These are phyloP conservation scores for Theobroma grandiflorum DNA, from an alignment of 441 rosid genomes.

Conservation along the genomic window DNA sequence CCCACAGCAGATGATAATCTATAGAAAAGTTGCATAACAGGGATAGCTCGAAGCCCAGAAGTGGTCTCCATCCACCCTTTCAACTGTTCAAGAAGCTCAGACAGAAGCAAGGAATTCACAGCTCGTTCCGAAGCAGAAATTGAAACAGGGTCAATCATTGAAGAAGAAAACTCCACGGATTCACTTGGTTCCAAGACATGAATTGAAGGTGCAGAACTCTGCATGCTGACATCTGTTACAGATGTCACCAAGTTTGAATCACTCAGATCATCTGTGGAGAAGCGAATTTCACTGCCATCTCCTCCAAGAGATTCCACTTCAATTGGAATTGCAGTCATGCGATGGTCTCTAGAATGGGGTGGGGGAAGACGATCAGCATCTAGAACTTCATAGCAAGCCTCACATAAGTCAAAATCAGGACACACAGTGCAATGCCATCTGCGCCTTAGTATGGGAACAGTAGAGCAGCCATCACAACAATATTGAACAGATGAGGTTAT, in stretches of 20 bases:
- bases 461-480: conserved; percentile 99
- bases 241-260: conserved; percentile 67
- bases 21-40: conserved; percentile 98
- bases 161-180: conserved; percentile 86
- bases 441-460: conserved; percentile 95
- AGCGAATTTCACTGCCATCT: conserved; percentile 86
- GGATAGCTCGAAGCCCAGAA: conserved; percentile 92
- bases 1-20: conserved; percentile 97
- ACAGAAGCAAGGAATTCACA: conserved; percentile 94
- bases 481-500: conserved; percentile 98
- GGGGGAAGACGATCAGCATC: conserved; percentile 93
- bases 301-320: conserved; percentile 95
- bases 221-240: conserved; percentile 54
- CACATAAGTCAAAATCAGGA: conserved; percentile 99
- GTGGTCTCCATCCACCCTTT: conserved; percentile 98
- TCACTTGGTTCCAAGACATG: conserved; percentile 94
- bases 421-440: conserved; percentile 99
- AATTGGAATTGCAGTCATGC: conserved; percentile 97
- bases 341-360: conserved; percentile 98
- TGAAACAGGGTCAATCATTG: conserved; percentile 80
- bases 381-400: conserved; percentile 93
- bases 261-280: conserved; percentile 77
- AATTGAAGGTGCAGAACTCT: conserved; percentile 87
- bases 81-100: conserved; percentile 94
- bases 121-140: conserved; percentile 98